These are phyloP conservation scores for Sparassis latifolia DNA, from an alignment of 1,284 basidiomycete genomes.

Conservation along the genomic window DNA sequence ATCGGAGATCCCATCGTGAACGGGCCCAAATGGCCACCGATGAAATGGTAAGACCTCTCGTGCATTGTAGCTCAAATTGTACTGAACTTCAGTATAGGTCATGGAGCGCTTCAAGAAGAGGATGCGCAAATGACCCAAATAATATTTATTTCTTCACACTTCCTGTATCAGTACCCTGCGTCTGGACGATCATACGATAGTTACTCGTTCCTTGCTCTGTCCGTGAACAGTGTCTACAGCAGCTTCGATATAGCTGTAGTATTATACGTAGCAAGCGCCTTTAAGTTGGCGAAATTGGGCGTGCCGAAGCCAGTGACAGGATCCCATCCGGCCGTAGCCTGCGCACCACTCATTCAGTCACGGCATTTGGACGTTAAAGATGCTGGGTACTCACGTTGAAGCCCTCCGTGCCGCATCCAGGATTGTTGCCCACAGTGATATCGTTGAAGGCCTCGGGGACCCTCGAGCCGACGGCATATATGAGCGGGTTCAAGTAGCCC, in stretches of 20 bases:
- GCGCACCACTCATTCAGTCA: neutral
- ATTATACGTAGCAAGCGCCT: constrained; percentile 10
- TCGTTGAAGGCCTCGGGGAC: constrained; percentile 35
- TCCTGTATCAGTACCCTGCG: no score
- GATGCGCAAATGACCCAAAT: constrained; percentile 53
- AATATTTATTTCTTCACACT: no score
- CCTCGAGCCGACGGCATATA: constrained; percentile 26
- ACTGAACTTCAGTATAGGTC: constrained; percentile 37
- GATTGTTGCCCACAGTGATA: constrained; percentile 30
- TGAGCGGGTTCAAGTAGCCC: constrained; percentile 45
- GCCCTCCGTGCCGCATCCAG: constrained; percentile 23
- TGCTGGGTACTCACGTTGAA: constrained; percentile 19
- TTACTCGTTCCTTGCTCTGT: no score
- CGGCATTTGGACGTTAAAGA: neutral
- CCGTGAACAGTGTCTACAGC: neutral
- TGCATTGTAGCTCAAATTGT: neutral
- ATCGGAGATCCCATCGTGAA: constrained; percentile 43
- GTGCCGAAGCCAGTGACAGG: constrained; percentile 30
- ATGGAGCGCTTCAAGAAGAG: constrained; percentile 87
- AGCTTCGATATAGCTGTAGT: neutral
- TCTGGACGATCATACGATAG: no score
- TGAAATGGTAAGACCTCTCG: constrained; percentile 58
- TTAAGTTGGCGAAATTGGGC: constrained; percentile 25
- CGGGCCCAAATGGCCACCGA: constrained; percentile 83
- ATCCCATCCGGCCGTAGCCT: constrained; percentile 31